Evolutionary conservation across 257 asterid species (phyloP).

Genomic region (Rehmannia glutinosa): DNA sequence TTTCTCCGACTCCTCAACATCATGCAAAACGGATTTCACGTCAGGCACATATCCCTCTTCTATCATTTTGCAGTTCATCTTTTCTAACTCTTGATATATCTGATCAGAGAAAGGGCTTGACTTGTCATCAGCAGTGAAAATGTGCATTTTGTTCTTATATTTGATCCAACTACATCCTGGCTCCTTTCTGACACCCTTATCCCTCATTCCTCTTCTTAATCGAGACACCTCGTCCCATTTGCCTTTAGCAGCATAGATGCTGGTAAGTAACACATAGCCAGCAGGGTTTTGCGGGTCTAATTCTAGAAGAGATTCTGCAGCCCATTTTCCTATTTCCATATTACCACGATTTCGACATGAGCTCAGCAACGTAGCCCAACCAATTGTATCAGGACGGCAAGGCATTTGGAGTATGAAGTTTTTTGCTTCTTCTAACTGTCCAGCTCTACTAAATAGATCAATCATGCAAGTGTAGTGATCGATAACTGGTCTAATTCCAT

Average conservation of each 20-base stretch:
- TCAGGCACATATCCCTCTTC: conserved; percentile 67
- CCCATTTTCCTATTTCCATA: conserved; percentile 63
- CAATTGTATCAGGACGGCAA: conserved; percentile 44
- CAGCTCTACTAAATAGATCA: conserved; percentile 81
- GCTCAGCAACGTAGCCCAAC: conserved; percentile 72
- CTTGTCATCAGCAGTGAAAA: conserved; percentile 67
- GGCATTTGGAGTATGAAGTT: conserved; percentile 76
- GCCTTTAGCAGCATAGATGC: conserved; percentile 56
- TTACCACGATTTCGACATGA: conserved; percentile 63
- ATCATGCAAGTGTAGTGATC: conserved; percentile 67
- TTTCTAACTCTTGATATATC: conserved; percentile 49
- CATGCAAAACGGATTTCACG: conserved; percentile 56
- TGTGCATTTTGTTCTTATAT: conserved; percentile 53
- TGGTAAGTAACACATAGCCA: conserved; percentile 61
- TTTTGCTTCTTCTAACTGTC: conserved; percentile 69
- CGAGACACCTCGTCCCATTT: conserved; percentile 66
- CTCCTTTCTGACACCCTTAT: conserved; percentile 60
- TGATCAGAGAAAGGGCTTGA: conserved; percentile 52
- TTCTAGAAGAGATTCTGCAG: conserved; percentile 66
- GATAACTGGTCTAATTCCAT: conserved; percentile 47
- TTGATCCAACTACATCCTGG: conserved; percentile 87
- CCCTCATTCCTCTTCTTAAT: conserved; percentile 61
- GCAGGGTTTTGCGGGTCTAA: conserved; percentile 60
- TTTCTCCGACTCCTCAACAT: conserved; percentile 64
- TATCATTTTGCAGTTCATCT: conserved; percentile 33